Percentiles rank a stretch among this genome's conserved stretches.
Conservation (phyloP, 441 rosid genomes). For the Geranium incanum region DNA sequence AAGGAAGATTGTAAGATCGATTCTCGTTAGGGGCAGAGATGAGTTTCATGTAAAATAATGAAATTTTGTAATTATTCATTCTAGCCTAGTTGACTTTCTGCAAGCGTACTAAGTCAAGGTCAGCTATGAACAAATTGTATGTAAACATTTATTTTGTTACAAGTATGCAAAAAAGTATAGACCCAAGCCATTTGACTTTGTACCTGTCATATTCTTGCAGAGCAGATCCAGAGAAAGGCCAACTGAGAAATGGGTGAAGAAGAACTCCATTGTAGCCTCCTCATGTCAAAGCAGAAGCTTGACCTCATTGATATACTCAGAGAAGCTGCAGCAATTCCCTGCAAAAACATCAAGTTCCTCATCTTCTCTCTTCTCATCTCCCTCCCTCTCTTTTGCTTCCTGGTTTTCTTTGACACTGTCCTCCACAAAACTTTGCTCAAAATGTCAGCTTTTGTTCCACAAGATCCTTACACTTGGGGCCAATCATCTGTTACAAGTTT, state of each 20-base stretch:
- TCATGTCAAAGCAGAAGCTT: conserved; percentile 22
- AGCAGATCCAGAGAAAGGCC: conserved; percentile 7
- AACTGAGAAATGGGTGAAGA: conserved; percentile 8
- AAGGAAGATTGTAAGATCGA: too few relatives aligned
- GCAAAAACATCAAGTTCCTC: conserved; percentile 18
- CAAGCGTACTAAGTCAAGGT: too few relatives aligned
- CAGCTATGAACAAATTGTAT: too few relatives aligned
- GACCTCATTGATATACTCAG: conserved; percentile 24
- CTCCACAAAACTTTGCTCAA: conserved; percentile 23
- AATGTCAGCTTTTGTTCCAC: conserved; percentile 12
- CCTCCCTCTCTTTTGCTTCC: conserved; percentile 32
- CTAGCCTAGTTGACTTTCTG: too few relatives aligned
- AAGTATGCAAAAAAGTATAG: too few relatives aligned
- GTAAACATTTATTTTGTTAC: too few relatives aligned
- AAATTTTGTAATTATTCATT: too few relatives aligned
- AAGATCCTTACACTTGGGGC: background rate
- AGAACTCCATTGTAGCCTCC: background rate
- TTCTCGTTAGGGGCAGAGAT: too few relatives aligned
- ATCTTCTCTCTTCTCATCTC: conserved; percentile 22
- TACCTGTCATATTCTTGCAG: conserved; percentile 1
- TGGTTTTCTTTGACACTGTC: conserved; percentile 27
- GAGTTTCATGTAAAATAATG: too few relatives aligned
- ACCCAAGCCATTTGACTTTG: too few relatives aligned
- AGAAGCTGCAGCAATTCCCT: conserved; percentile 16
- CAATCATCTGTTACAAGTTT: background rate